Conservation (phyloP, 805 yeast species). For the Candida pseudoglaebosa region DNA sequence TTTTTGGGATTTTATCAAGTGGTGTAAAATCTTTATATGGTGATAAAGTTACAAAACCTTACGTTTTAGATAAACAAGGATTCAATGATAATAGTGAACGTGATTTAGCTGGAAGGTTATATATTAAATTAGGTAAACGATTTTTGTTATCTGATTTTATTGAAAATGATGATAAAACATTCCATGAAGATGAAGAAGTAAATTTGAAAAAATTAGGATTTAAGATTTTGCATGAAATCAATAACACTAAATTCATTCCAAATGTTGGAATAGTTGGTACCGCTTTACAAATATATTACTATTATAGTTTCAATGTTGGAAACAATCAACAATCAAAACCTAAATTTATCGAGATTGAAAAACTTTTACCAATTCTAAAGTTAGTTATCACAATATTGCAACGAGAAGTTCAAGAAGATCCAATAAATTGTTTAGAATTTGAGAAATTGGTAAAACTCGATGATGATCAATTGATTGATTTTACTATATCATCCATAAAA, state of each 20-base stretch:
- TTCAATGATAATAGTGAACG: constrained; percentile 24
- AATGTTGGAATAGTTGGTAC: constrained; percentile 53
- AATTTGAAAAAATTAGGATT: constrained; percentile 51
- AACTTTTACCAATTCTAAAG: constrained; percentile 28
- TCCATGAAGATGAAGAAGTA: constrained; percentile 13
- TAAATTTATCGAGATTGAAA: constrained; percentile 12
- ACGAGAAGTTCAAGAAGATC: constrained; percentile 16
- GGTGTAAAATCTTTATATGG: constrained; percentile 31
- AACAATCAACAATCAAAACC: constrained; percentile 14
- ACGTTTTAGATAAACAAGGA: constrained; percentile 16
- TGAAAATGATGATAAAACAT: constrained; percentile 11
- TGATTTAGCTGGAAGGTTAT: constrained; percentile 34
- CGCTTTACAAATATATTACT: constrained; percentile 32
- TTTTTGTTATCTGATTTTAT: constrained; percentile 28
- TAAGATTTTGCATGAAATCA: constrained; percentile 49
- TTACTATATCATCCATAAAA: constrained; percentile 23
- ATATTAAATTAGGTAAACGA: constrained; percentile 29
- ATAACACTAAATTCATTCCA: constrained; percentile 47
- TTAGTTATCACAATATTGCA: constrained; percentile 18
- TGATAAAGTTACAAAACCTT: constrained; percentile 3
- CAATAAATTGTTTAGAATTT: constrained; percentile 21
- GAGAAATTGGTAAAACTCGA: constrained; percentile 13
- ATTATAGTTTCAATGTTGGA: constrained; percentile 12
- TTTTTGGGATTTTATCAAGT: constrained; percentile 32
- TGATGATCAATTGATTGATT: constrained; percentile 20